phyloP scores from a whole-genome alignment of 2,329 filamentous ascomycete species.

The Pseudogymnoascus sp. region DNA sequence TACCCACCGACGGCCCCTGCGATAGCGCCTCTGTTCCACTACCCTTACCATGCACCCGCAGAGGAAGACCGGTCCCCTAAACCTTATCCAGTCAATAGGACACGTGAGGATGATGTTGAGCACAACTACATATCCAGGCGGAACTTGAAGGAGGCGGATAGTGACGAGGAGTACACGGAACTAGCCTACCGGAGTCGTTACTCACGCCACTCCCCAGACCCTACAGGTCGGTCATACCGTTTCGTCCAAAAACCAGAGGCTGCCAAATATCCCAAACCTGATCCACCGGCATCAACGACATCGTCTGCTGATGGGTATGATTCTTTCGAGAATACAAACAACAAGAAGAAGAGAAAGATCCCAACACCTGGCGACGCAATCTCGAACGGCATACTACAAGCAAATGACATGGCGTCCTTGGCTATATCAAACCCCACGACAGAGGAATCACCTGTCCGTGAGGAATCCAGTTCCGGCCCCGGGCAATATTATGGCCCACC shows the following conservation, averaged over 20 bases:
- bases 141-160: conserved; percentile 47
- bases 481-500: conserved; percentile 46
- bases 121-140: conserved; percentile 36
- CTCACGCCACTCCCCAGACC: conserved; percentile 39
- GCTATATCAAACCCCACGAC: conserved; percentile 40
- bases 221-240: conserved; percentile 35
- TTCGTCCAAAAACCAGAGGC: conserved; percentile 38
- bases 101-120: conserved; percentile 25
- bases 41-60: conserved; percentile 38
- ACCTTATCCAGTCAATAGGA: conserved; percentile 13
- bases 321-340: conserved; percentile 96
- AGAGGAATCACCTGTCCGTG: conserved; percentile 36
- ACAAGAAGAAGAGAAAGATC: conserved; percentile 99
- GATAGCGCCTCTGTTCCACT: conserved; percentile 67
- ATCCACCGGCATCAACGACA: conserved; percentile 57
- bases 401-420: conserved; percentile 56
- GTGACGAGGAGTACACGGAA: conserved; percentile 49
- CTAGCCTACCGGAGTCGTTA: conserved; percentile 28
- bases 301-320: conserved; percentile 83
- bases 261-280: conserved; percentile 37
- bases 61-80: conserved; percentile 28
- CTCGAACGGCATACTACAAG: conserved; percentile 35
- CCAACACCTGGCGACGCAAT: conserved; percentile 71
- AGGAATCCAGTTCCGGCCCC: conserved; percentile 32
- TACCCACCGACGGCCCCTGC: conserved; percentile 71